A percentile compares a stretch with the other conserved stretches of the same genome.
phyloP scores from a whole-genome alignment of 306 rosid genomes.

The Cucumis sativus region DNA sequence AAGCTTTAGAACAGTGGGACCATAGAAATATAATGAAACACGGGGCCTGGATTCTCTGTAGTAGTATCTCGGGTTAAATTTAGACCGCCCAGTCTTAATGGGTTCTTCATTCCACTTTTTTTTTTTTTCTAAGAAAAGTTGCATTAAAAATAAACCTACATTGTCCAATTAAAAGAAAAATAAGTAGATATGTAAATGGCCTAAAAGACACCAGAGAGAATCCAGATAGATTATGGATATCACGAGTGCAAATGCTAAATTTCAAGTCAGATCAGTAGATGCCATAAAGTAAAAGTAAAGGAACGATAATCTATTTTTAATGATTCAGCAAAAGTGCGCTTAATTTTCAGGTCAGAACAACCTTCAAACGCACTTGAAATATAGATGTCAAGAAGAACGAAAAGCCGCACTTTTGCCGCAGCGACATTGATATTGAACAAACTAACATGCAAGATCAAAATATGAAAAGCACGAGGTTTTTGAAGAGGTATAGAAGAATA shows the following conservation, averaged over 20 bases:
- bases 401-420: background rate
- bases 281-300: slow-evolving; percentile 5
- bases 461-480: background rate
- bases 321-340: background rate
- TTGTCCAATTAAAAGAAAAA: background rate
- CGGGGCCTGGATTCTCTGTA: background rate
- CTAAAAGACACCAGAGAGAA: background rate
- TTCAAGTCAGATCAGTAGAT: slow-evolving; percentile 2
- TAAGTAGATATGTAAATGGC: slow-evolving; percentile 3
- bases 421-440: background rate
- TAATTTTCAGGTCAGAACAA: background rate
- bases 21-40: background rate
- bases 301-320: background rate
- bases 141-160: background rate
- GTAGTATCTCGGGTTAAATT: background rate
- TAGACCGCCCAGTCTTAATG: slow-evolving; percentile 2
- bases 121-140: background rate
- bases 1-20: background rate
- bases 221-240: background rate
- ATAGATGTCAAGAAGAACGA: background rate
- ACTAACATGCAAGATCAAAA: background rate
- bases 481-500: background rate
- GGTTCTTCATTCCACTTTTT: background rate
- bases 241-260: background rate
- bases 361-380: background rate